Evolutionary conservation across 495 filamentous ascomycete species (phyloP).

Genomic region (Aspergillus incahuasiensis): DNA sequence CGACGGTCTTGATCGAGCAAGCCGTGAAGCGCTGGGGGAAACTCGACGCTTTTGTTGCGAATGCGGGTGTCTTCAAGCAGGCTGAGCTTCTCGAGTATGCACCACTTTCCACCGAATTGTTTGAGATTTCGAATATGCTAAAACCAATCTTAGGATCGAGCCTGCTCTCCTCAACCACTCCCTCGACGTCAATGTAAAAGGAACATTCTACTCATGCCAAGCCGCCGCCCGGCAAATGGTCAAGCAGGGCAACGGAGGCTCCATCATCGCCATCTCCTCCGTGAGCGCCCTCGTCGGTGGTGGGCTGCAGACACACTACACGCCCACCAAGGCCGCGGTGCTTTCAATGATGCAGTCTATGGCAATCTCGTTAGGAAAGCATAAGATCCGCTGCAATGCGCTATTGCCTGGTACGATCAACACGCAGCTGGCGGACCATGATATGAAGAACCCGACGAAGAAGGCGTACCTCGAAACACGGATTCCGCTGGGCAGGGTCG

Average conservation of each 20-base stretch:
- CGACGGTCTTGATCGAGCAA: slow-evolving; percentile 44
- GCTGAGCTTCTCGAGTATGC: slow-evolving; percentile 63
- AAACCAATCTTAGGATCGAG: not conserved
- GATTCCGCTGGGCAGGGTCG: slow-evolving; percentile 61
- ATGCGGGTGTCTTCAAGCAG: slow-evolving; percentile 80
- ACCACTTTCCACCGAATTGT: slow-evolving; percentile 1
- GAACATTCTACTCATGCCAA: slow-evolving; percentile 69
- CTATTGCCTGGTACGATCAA: slow-evolving; percentile 26
- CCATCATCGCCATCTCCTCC: slow-evolving; percentile 46
- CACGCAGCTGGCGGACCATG: slow-evolving; percentile 62
- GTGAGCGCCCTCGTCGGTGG: slow-evolving; percentile 32
- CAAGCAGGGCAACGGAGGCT: slow-evolving; percentile 34
- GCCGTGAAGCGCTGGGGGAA: slow-evolving; percentile 51
- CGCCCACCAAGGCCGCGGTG: slow-evolving; percentile 46
- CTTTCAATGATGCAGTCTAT: slow-evolving; percentile 44
- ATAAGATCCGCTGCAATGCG: slow-evolving; percentile 31
- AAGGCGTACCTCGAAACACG: slow-evolving; percentile 68
- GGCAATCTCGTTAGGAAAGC: slow-evolving; percentile 24
- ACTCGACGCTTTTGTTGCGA: slow-evolving; percentile 73
- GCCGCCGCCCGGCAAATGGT: slow-evolving; percentile 29
- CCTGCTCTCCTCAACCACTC: not conserved
- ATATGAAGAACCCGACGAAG: slow-evolving; percentile 44
- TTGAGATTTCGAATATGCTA: not conserved
- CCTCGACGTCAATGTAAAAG: slow-evolving; percentile 53
- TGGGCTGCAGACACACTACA: slow-evolving; percentile 37